A percentile compares a stretch with the other conserved stretches of the same genome.
Conservation (phyloP, 441 rosid species). For the Biscutella auriculata region DNA sequence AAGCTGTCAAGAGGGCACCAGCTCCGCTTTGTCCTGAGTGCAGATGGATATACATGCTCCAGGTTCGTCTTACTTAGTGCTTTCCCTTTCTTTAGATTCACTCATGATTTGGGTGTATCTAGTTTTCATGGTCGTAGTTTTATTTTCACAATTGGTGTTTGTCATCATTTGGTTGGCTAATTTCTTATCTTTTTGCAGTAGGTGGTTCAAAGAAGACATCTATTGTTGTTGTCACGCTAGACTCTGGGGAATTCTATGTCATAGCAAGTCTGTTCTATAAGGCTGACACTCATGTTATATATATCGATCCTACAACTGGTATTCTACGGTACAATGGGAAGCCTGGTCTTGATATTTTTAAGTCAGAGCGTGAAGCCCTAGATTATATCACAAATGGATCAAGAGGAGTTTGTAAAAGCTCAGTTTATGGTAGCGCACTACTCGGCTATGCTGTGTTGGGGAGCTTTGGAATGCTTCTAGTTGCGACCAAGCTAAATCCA, state of each 20-base stretch:
- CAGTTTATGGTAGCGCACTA: slow-evolving; percentile 52
- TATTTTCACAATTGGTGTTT: not conserved
- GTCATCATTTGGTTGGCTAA: not conserved
- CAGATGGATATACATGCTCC: slow-evolving; percentile 52
- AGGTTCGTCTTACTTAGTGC: slow-evolving; percentile 12
- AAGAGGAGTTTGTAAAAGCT: slow-evolving; percentile 38
- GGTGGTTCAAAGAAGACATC: slow-evolving; percentile 59
- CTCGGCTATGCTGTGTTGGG: slow-evolving; percentile 86
- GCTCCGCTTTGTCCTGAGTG: slow-evolving; percentile 20
- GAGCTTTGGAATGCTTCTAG: slow-evolving; percentile 66
- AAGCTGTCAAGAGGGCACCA: slow-evolving; percentile 15
- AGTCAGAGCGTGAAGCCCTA: slow-evolving; percentile 72
- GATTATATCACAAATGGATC: slow-evolving; percentile 61
- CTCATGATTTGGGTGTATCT: not conserved
- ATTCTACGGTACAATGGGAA: slow-evolving; percentile 52
- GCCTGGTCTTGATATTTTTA: slow-evolving; percentile 54
- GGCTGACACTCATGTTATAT: slow-evolving; percentile 65
- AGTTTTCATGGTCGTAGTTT: not conserved
- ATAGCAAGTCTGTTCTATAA: slow-evolving; percentile 52
- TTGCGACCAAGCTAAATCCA: slow-evolving; percentile 64
- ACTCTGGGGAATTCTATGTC: slow-evolving; percentile 68
- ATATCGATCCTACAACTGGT: slow-evolving; percentile 87
- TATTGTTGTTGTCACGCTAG: slow-evolving; percentile 54
- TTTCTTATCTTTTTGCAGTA: slow-evolving; percentile 20
- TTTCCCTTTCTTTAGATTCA: not conserved